Base-by-base conservation (phyloP, 495 filamentous ascomycete species). In the Thozetella sp. region DNA sequence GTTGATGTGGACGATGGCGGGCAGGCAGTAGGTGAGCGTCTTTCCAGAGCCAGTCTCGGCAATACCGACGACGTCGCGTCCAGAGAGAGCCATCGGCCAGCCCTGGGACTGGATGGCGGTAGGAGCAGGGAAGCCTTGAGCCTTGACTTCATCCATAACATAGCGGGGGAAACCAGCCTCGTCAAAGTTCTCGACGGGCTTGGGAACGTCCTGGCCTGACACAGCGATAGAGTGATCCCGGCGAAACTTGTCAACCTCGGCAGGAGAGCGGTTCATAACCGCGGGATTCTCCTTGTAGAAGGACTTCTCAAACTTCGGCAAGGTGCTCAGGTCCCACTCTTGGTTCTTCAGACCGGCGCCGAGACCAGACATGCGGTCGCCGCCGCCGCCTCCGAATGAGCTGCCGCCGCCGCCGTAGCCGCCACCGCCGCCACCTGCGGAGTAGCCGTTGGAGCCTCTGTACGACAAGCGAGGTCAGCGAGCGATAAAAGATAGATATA, bases 1-100 rank as follows among this genome's bases (percentile, higher is more conserved):
- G 74, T 99, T 99, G 77, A 99, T 99, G 83, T 99, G 95, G 51
- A 99, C 95, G 64, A 99, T 99, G 59, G 95, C 93, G 48, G 95
- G 95, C 58, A 99, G 88, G 79, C 95, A 99, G 83, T 99, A 99
- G 40, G 93, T 97, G 58, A 99, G 82, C 0, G 95, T 99, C 88
- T 99, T 99, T 83, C 95, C 95, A 65, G 95, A 99, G 71, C 95
- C 95, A 37, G 95, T 99, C 83, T 99, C 95, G 70, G 95, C 95
- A 79, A 99, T 97, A 88, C 95, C 95, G 72, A 99, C 95, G 58
- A 98, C 95, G 72, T 99, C 95, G 65, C 95, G 94, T 76, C 95
- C 95, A 48, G 94, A 96, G 51, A 99, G 88, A 71, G 95, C 93
- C 95, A 98, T 98, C 53, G 95, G 95, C 95, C 95, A 99, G 64